Percentiles rank a stretch among this genome's conserved stretches.
phyloP scores from a whole-genome alignment of 768 basidiomycete genomes.

The Sistotremastrum suecicum region DNA sequence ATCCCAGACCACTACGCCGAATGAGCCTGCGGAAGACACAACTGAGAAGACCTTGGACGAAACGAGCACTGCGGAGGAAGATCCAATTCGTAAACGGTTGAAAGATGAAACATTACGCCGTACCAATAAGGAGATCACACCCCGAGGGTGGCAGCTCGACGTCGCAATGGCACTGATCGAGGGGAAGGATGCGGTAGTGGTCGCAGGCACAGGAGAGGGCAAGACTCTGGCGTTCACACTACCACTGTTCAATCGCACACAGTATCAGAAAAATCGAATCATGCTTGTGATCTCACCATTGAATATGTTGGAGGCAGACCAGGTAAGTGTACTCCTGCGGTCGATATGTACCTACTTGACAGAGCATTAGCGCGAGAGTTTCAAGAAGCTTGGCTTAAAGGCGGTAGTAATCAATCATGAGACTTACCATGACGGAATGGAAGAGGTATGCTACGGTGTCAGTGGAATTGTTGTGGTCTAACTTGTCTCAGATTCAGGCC shows the following conservation, averaged over 20 bases:
- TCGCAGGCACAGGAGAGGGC: slow-evolving; percentile 24
- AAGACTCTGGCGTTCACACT: slow-evolving; percentile 26
- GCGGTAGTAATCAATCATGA: slow-evolving; percentile 24
- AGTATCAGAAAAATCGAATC: slow-evolving; percentile 10
- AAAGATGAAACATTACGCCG: no score
- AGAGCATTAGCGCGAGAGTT: slow-evolving; percentile 12
- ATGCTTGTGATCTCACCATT: slow-evolving; percentile 23
- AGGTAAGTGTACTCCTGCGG: slow-evolving; percentile 12
- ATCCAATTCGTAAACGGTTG: no score
- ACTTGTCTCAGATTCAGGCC: slow-evolving; percentile 13
- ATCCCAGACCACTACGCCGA: no score
- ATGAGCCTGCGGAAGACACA: no score
- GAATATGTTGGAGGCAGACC: slow-evolving; percentile 23
- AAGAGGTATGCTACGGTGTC: slow-evolving; percentile 14
- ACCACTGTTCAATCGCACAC: slow-evolving; percentile 15
- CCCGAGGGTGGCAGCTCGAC: slow-evolving; percentile 32
- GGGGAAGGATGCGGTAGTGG: slow-evolving; percentile 19
- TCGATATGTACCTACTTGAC: not conserved
- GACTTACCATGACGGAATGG: slow-evolving; percentile 15
- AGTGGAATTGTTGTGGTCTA: not conserved
- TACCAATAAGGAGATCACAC: no score
- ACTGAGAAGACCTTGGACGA: no score
- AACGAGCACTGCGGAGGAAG: no score
- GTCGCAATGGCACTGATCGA: slow-evolving; percentile 21
- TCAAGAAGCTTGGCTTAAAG: slow-evolving; percentile 15